Evolutionary conservation across 305 asterid genomes (phyloP).

Genomic region (Rubia occidens): DNA sequence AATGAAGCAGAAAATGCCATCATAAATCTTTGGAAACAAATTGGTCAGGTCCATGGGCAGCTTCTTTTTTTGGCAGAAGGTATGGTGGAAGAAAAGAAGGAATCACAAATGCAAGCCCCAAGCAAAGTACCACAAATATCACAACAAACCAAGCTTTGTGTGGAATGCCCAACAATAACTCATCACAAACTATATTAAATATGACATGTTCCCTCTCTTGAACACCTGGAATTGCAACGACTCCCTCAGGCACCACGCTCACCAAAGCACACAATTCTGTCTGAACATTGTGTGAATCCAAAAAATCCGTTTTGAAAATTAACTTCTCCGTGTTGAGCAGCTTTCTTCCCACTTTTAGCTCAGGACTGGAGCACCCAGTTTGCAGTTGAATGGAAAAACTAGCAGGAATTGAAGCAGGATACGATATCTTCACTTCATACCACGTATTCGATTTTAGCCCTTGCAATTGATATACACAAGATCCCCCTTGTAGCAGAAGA

Average conservation of each 20-base stretch:
- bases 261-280: too few species aligned
- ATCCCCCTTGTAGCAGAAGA: constrained; percentile 48
- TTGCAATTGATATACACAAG: constrained; percentile 46
- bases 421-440: constrained; percentile 91
- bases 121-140: constrained; percentile 42
- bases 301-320: constrained; percentile 4
- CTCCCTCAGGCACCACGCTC: too few species aligned
- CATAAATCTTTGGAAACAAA: constrained; percentile 41
- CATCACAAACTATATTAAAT: constrained; percentile 66
- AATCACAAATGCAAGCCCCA: constrained; percentile 47
- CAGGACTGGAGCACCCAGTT: not conserved
- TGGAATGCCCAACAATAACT: constrained; percentile 73
- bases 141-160: constrained; percentile 65
- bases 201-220: too few species aligned
- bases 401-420: constrained; percentile 51
- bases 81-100: constrained; percentile 60
- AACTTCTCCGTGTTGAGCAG: constrained; percentile 11
- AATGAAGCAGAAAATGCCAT: not conserved
- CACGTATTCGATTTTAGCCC: constrained; percentile 52
- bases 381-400: constrained; percentile 7
- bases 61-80: constrained; percentile 49
- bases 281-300: not conserved
- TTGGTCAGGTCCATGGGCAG: constrained; percentile 17
- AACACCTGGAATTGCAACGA: too few species aligned
- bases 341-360: constrained; percentile 5